Evolutionary conservation across 257 asterid species (phyloP).

Genomic region (Sherardia arvensis): DNA sequence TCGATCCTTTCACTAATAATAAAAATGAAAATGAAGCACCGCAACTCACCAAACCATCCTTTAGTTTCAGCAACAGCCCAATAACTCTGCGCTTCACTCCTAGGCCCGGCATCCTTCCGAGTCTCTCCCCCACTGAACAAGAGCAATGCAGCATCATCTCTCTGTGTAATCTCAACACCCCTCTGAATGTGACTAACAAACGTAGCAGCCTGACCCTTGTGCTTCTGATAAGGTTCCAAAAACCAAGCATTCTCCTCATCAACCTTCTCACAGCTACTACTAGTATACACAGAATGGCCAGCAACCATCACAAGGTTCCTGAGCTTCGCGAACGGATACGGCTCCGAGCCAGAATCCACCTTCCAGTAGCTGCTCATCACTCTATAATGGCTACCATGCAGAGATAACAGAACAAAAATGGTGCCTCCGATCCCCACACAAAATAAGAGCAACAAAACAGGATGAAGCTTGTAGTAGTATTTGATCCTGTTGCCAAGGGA

Average conservation of each 20-base stretch:
- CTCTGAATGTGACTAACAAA: constrained; percentile 74
- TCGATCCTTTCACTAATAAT: neutral
- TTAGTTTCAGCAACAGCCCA: constrained; percentile 88
- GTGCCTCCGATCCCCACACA: constrained; percentile 41
- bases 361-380: constrained; percentile 30
- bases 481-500: constrained; percentile 45
- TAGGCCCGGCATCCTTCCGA: constrained; percentile 85
- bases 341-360: constrained; percentile 30
- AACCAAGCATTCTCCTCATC: constrained; percentile 92
- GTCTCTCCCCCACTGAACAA: constrained; percentile 99
- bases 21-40: neutral
- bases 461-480: constrained; percentile 60
- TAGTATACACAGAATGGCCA: constrained; percentile 92
- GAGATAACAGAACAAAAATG: constrained; percentile 34
- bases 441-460: constrained; percentile 45
- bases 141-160: constrained; percentile 61
- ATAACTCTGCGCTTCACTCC: constrained; percentile 96
- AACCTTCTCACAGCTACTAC: constrained; percentile 79
- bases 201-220: constrained; percentile 95
- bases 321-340: constrained; percentile 49
- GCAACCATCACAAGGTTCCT: constrained; percentile 95
- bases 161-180: constrained; percentile 61
- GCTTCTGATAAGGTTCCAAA: constrained; percentile 83
- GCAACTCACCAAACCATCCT: constrained; percentile 87
- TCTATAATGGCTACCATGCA: constrained; percentile 27